A percentile compares a stretch with the other conserved stretches of the same genome.
These are phyloP conservation scores for Flaveria brownii DNA, from an alignment of 129 eudicot genomes.

Conservation along the genomic window DNA sequence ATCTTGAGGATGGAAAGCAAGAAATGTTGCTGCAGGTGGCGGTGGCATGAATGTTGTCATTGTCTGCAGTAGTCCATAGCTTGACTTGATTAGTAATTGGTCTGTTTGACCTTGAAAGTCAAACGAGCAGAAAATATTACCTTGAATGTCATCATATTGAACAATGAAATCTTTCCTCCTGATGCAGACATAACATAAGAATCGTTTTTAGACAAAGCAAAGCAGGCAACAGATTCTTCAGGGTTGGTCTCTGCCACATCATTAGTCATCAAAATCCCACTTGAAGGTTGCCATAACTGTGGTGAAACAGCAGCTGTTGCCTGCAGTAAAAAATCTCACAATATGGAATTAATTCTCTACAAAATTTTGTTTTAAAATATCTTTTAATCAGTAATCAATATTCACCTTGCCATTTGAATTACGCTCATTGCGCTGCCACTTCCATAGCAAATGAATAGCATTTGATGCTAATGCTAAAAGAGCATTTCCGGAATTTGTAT, in stretches of 20 bases:
- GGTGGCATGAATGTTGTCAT: constrained; percentile 90
- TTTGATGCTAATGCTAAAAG: constrained; percentile 79
- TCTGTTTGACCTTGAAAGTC: constrained; percentile 9
- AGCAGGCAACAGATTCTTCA: constrained; percentile 88
- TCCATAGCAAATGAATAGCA: constrained; percentile 85
- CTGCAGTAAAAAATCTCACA: constrained; percentile 32
- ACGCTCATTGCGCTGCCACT: constrained; percentile 84
- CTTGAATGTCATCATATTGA: constrained; percentile 97
- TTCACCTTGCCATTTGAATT: constrained; percentile 72
- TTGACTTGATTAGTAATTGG: neutral
- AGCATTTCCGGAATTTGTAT: constrained; percentile 80
- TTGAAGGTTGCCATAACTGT: constrained; percentile 89
- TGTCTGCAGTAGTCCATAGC: constrained; percentile 50
- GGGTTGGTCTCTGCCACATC: constrained; percentile 59
- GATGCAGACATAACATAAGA: constrained; percentile 94
- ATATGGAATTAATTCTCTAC: neutral
- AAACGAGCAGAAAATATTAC: constrained; percentile 32
- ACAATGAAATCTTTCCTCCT: constrained; percentile 82
- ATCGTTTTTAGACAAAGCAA: constrained; percentile 89
- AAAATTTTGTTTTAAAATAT: neutral
- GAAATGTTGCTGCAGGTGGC: constrained; percentile 80
- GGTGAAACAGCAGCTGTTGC: constrained; percentile 79
- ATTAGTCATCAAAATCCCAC: constrained; percentile 87
- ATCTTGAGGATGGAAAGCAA: constrained; percentile 86
- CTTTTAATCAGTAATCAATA: neutral